Percentiles rank a stretch among this genome's conserved stretches.
Conservation (phyloP, 2,329 filamentous ascomycete genomes). For the Pleoardoris graminearum region DNA sequence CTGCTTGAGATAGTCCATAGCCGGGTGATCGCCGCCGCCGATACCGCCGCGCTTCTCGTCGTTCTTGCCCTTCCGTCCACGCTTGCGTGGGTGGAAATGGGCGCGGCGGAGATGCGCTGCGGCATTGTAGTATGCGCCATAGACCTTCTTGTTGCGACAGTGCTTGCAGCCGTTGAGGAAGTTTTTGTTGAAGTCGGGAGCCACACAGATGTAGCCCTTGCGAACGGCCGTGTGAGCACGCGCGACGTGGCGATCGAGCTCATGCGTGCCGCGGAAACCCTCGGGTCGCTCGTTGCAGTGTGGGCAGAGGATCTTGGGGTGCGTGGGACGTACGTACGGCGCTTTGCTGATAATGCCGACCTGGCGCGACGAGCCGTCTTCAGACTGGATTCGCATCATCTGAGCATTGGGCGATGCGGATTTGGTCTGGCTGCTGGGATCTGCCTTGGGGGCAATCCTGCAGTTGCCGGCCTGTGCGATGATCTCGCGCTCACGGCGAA, state of each 20-base stretch:
- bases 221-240: constrained; percentile 66
- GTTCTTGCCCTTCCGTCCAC: constrained; percentile 60
- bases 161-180: constrained; percentile 82
- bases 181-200: constrained; percentile 61
- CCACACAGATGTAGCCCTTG: constrained; percentile 66
- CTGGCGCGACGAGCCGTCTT: constrained; percentile 59
- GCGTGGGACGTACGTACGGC: constrained; percentile 66
- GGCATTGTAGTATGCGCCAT: constrained; percentile 92
- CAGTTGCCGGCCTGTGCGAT: constrained; percentile 52
- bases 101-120: constrained; percentile 85
- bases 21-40: constrained; percentile 63
- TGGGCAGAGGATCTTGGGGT: constrained; percentile 71
- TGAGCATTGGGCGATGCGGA: constrained; percentile 47
- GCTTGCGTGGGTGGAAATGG: constrained; percentile 76
- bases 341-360: constrained; percentile 57
- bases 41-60: constrained; percentile 64
- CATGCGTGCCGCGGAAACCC: constrained; percentile 85
- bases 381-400: constrained; percentile 56
- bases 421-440: constrained; percentile 30
- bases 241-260: constrained; percentile 60
- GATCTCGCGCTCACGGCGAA: constrained; percentile 54
- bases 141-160: constrained; percentile 75
- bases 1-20: constrained; percentile 63
- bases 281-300: constrained; percentile 72
- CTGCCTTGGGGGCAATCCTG: constrained; percentile 54